These are phyloP conservation scores for Leccinum obscurum DNA, from an alignment of 768 basidiomycete species.

Conservation along the genomic window DNA sequence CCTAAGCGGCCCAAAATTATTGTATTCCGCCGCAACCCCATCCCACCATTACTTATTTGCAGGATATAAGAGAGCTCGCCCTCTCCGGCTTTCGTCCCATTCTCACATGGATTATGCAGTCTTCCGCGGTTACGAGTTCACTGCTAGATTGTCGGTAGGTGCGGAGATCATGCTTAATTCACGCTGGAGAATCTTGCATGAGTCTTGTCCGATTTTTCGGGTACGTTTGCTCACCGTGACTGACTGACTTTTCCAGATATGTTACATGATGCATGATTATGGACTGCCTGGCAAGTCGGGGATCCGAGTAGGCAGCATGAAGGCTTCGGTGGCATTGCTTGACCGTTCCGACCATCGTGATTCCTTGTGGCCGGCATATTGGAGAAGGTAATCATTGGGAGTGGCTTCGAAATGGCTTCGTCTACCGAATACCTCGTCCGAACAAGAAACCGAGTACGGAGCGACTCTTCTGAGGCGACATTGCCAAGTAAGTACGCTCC, in stretches of 20 bases:
- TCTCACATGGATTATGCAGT: neutral
- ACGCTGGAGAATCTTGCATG: neutral
- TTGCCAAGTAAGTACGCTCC: neutral
- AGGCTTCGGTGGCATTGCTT: neutral
- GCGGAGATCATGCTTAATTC: neutral
- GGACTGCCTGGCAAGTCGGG: neutral
- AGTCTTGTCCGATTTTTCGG: neutral
- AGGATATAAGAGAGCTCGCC: neutral
- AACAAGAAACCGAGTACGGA: neutral
- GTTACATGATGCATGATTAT: neutral
- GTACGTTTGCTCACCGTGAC: neutral
- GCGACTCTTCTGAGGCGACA: neutral
- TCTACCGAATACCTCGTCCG: too few species aligned
- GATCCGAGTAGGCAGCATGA: neutral
- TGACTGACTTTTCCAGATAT: neutral
- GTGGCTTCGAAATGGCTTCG: neutral
- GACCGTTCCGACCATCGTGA: neutral
- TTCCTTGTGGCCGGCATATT: neutral
- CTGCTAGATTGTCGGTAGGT: neutral
- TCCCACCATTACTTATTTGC: neutral
- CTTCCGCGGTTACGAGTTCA: neutral
- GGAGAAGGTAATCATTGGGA: neutral
- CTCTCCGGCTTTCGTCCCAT: neutral
- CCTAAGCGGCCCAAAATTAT: conserved; percentile 12
- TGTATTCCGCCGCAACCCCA: conserved; percentile 12